phyloP scores from a whole-genome alignment of 148 eudicot species.

The Chenopodium quinoa region DNA sequence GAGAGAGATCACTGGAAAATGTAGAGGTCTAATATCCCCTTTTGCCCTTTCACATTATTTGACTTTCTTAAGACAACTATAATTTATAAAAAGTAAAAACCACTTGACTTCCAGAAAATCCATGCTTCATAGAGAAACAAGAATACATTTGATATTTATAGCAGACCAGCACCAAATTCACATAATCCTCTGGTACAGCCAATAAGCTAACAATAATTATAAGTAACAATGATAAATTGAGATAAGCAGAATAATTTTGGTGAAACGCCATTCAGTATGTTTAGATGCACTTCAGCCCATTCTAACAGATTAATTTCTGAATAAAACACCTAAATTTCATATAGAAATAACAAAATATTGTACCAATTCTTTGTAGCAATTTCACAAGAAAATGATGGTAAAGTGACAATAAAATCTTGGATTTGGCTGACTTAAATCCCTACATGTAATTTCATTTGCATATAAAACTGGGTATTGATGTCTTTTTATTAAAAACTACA shows the following conservation, averaged over 20 bases:
- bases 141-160: neutral
- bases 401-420: neutral
- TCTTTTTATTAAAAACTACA: too few species aligned
- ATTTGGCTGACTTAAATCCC: too few species aligned
- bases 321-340: neutral
- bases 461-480: too few species aligned
- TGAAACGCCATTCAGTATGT: neutral
- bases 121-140: neutral
- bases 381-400: neutral
- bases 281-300: neutral
- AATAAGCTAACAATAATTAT: neutral
- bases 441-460: too few species aligned
- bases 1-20: neutral
- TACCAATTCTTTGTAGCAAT: neutral
- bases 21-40: conserved; percentile 4
- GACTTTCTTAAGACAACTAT: conserved; percentile 3
- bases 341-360: neutral
- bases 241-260: neutral
- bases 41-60: neutral
- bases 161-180: neutral
- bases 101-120: neutral
- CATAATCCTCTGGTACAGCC: neutral
- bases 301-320: neutral
- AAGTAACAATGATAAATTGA: neutral
- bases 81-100: neutral